Percentiles rank a stretch among this genome's conserved stretches.
These are phyloP conservation scores for Mycocentrospora acerina DNA, from an alignment of 2,329 filamentous ascomycete species.

Conservation along the genomic window DNA sequence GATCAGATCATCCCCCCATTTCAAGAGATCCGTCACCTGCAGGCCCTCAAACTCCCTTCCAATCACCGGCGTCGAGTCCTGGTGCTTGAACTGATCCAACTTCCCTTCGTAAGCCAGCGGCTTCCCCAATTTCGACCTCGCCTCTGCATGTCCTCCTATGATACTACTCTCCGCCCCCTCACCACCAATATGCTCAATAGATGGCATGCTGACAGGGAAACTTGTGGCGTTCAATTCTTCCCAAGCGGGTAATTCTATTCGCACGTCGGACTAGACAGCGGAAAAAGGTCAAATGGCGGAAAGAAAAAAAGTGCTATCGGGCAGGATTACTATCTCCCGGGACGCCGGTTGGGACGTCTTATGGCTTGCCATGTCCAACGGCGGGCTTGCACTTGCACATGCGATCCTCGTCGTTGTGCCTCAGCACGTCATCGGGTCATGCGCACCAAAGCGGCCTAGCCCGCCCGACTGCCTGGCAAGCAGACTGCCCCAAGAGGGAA, in stretches of 20 bases:
- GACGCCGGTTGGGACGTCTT: constrained; percentile 9
- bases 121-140: constrained; percentile 22
- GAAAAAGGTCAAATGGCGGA: too few species aligned
- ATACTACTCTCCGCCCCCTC: constrained; percentile 11
- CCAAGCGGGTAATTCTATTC: constrained; percentile 7
- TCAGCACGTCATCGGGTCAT: constrained; percentile 27
- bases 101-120: constrained; percentile 27
- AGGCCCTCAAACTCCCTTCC: constrained; percentile 51
- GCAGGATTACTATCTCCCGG: too few species aligned
- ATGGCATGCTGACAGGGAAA: constrained; percentile 20
- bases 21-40: constrained; percentile 31
- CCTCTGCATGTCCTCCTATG: constrained; percentile 22
- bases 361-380: constrained; percentile 6
- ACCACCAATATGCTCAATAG: constrained; percentile 15
- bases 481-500: not conserved
- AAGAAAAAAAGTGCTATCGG: too few species aligned
- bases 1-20: constrained; percentile 40
- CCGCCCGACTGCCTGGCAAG: constrained; percentile 3
- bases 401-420: too few species aligned
- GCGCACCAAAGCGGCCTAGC: too few species aligned
- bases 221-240: constrained; percentile 2
- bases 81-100: constrained; percentile 24
- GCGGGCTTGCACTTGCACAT: not conserved
- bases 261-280: too few species aligned
- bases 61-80: constrained; percentile 54